Conservation (phyloP, 257 asterid genomes). For the Jacaranda copaia region DNA sequence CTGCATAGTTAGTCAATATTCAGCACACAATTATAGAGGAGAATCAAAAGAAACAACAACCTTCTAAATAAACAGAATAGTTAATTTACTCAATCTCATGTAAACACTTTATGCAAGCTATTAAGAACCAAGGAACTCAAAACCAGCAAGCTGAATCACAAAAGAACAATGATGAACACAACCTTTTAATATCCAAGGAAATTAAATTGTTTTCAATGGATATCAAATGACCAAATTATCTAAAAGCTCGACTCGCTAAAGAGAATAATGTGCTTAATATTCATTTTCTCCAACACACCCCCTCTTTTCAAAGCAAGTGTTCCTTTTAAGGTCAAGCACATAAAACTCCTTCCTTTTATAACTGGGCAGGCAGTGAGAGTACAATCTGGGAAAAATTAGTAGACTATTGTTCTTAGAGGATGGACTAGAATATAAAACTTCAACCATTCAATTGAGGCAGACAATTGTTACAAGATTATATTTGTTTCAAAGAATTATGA, state of each 20-base stretch:
- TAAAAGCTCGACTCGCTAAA: background rate
- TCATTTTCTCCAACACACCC: background rate
- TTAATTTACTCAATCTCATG: constrained; percentile 4
- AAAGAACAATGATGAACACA: constrained; percentile 10
- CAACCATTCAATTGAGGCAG: background rate
- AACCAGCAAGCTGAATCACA: constrained; percentile 31
- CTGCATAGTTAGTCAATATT: constrained; percentile 52
- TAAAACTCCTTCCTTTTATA: background rate
- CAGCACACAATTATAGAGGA: constrained; percentile 37
- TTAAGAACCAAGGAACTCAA: constrained; percentile 4
- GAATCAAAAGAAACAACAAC: constrained; percentile 19
- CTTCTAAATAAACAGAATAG: constrained; percentile 16
- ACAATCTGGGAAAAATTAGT: background rate
- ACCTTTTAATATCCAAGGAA: constrained; percentile 28
- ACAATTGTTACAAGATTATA: background rate
- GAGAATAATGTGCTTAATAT: background rate
- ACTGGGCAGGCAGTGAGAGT: background rate
- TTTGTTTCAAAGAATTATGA: background rate
- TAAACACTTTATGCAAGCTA: constrained; percentile 14
- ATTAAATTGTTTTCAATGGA: background rate
- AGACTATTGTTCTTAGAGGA: background rate
- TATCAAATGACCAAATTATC: background rate
- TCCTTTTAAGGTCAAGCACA: background rate
- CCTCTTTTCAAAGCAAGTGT: background rate
- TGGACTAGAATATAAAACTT: background rate